Percentiles rank a stretch among this genome's conserved stretches.
Evolutionary conservation across 352 stramenopile genomes (phyloP).

Genomic region (Peronosclerospora sorghi): DNA sequence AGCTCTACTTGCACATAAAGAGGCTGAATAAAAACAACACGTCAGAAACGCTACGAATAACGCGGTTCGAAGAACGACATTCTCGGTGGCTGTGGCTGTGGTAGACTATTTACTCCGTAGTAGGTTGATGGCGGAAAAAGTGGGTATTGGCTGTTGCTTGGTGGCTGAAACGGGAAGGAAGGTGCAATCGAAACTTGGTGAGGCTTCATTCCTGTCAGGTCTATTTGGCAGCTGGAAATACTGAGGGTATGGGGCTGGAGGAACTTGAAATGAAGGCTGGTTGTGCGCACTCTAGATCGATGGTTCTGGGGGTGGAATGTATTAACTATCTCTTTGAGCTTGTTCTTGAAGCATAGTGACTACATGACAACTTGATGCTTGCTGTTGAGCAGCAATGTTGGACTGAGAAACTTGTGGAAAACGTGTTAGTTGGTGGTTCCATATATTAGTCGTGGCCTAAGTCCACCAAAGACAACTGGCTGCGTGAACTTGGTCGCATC

Average conservation of each 20-base stretch:
- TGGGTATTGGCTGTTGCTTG: constrained; percentile 8
- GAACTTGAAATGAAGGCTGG: constrained; percentile 13
- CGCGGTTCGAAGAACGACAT: constrained; percentile 24
- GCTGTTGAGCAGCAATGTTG: constrained; percentile 11
- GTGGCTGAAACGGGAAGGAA: constrained; percentile 8
- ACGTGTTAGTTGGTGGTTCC: constrained; percentile 30
- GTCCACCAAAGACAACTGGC: constrained; percentile 12
- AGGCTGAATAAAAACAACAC: constrained; percentile 7
- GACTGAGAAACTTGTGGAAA: no score
- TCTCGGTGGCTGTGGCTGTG: constrained; percentile 5
- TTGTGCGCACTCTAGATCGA: constrained; percentile 20
- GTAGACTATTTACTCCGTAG: constrained; percentile 14
- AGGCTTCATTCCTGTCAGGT: constrained; percentile 10
- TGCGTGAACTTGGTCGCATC: constrained; percentile 45
- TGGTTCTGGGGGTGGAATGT: constrained; percentile 19
- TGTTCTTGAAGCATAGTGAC: no score
- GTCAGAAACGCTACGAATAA: constrained; percentile 10
- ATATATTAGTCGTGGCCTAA: constrained; percentile 14
- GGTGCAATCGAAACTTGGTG: constrained; percentile 5
- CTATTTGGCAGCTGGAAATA: constrained; percentile 9
- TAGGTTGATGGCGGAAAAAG: constrained; percentile 8
- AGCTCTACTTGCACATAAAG: no score
- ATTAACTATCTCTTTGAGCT: constrained; percentile 13
- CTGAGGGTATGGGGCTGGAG: constrained; percentile 17
- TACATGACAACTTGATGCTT: constrained; percentile 10